Evolutionary conservation across 2,329 filamentous ascomycete species (phyloP), one percentile per base, ranked within the genome.

Genomic region (Colletotrichum tabaci): DNA sequence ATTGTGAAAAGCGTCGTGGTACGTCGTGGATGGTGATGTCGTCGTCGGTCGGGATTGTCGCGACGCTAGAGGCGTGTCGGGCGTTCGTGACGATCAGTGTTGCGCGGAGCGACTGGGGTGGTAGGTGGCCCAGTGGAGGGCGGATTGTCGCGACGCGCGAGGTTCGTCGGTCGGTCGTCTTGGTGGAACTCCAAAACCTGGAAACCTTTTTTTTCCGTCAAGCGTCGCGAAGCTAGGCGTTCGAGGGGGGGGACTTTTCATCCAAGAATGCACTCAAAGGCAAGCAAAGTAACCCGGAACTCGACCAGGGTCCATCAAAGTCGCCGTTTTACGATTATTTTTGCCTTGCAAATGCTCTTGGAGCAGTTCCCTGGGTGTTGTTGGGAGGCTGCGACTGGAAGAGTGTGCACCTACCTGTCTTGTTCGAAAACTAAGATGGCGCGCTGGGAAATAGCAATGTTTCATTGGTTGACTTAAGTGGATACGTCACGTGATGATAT

Each of bases 171-270:
- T 73, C 64, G 65, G 58, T 69, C 60, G 69, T 67, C 61, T 77
- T 79, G 81, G 81, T 84, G 80, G 81, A 81, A 84, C 82, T 81
- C 79, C 78, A 81, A 79, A 75, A 35, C 55, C 35, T 42, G 55
- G 55, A 57, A 57, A 76, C 72, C 76, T 79, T 76, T 72, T 78
- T 80, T 79, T 26, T 15, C 4, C 75, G 77, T 82, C 78, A 76
- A 82, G 76, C 64, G 76, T 77, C 77, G 79, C 76, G 77, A 76
- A 74, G 78, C 75, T 66, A 74, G 74, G 73, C 62, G 76, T 76
- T 76, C 77, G 75, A 76, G 78, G 80, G 78, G 77, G 77, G 78
- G 77, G 77, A 80, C 75, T 77, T 76, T 72, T 73, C 73, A 76
- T 74, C 69, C 74, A 71, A 61, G 47, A 67, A 70, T 63, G 70